A percentile compares a stretch with the other conserved stretches of the same genome.
phyloP scores from a whole-genome alignment of 139 green algal genomes.

The Micromonas pusilla region DNA sequence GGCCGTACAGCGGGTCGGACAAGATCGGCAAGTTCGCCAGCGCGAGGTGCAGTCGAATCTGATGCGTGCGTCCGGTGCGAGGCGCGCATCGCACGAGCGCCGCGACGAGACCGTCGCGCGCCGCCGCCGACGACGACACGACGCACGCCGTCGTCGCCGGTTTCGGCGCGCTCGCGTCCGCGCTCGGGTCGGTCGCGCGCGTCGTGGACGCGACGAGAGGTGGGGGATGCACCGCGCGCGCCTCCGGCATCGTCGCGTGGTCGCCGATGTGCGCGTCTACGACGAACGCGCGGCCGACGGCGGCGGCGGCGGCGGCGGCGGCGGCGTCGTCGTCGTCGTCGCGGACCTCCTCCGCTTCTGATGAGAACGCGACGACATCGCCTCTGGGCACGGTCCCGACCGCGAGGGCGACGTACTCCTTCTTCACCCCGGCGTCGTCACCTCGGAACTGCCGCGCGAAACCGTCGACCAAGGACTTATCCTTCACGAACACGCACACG shows the following conservation, averaged over 20 bases:
- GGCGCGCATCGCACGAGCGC: slow-evolving; percentile 9
- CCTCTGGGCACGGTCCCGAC: neutral
- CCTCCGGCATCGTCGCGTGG: neutral
- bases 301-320: neutral
- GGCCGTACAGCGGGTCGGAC: slow-evolving; percentile 29
- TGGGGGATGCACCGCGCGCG: neutral
- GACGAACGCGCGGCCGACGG: neutral
- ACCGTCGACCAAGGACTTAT: neutral
- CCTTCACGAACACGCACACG: slow-evolving; percentile 33
- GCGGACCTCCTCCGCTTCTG: too few species aligned
- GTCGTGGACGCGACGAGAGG: neutral
- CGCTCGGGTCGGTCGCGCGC: neutral
- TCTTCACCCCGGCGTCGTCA: neutral
- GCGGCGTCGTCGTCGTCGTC: too few species aligned
- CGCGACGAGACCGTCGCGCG: neutral
- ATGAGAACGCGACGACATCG: too few species aligned
- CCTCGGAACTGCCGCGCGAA: slow-evolving; percentile 28
- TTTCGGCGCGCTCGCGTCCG: neutral
- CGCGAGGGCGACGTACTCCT: slow-evolving; percentile 25
- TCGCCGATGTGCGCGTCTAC: neutral
- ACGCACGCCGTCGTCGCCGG: neutral
- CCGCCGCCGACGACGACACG: neutral
- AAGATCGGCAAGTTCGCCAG: slow-evolving; percentile 28
- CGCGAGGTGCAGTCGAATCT: slow-evolving; percentile 32
- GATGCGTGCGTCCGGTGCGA: slow-evolving; percentile 30